phyloP scores from a whole-genome alignment of 129 eudicot genomes.

The Centrapalus pauciflorus region DNA sequence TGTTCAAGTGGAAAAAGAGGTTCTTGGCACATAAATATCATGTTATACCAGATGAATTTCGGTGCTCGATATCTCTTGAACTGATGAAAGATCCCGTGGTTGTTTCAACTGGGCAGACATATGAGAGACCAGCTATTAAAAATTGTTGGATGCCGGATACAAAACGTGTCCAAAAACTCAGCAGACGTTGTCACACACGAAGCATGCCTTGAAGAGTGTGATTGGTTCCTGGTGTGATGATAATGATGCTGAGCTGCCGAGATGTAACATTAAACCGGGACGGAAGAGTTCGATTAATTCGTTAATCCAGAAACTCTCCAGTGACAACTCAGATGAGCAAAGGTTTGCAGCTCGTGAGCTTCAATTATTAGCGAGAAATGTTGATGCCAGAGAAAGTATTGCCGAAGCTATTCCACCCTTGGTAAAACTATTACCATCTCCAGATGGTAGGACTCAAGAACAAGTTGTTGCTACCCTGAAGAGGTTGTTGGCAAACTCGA shows the following conservation, averaged over 20 bases:
- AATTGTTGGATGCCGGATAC: slow-evolving; percentile 92
- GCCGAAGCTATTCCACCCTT: slow-evolving; percentile 82
- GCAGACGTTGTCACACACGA: slow-evolving; percentile 69
- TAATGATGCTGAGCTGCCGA: slow-evolving; percentile 77
- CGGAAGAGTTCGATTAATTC: slow-evolving; percentile 43
- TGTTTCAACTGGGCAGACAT: slow-evolving; percentile 98
- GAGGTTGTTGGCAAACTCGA: slow-evolving; percentile 70
- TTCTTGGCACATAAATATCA: slow-evolving; percentile 82
- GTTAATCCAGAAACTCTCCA: slow-evolving; percentile 60
- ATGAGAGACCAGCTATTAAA: slow-evolving; percentile 71
- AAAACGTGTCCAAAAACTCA: slow-evolving; percentile 89
- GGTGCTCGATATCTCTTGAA: slow-evolving; percentile 95
- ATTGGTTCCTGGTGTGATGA: slow-evolving; percentile 81
- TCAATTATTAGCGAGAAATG: slow-evolving; percentile 81
- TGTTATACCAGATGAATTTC: slow-evolving; percentile 92
- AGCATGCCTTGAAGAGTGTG: slow-evolving; percentile 69
- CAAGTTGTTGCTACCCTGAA: slow-evolving; percentile 87
- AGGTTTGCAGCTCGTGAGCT: slow-evolving; percentile 93
- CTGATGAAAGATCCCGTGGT: slow-evolving; percentile 98
- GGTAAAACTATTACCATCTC: slow-evolving; percentile 67
- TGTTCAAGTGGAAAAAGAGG: slow-evolving; percentile 48
- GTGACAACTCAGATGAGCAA: slow-evolving; percentile 64
- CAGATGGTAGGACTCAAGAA: slow-evolving; percentile 70
- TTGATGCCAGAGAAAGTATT: slow-evolving; percentile 72
- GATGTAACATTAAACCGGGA: slow-evolving; percentile 41